Conservation (phyloP, 352 stramenopile species). For the Plasmopara viticola region DNA sequence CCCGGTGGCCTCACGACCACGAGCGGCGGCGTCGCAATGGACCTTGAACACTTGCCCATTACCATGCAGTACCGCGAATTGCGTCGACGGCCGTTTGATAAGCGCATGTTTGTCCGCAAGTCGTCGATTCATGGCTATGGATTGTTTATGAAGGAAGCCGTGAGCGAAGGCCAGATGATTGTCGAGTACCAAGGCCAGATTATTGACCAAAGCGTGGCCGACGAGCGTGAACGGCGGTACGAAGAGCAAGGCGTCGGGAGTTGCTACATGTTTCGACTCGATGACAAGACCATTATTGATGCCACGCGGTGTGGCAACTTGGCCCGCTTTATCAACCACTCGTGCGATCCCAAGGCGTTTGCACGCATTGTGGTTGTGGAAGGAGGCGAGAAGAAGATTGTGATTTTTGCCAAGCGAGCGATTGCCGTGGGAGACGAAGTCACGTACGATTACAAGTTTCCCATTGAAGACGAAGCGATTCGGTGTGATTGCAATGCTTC, state of each 20-base stretch:
- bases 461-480: constrained; percentile 93
- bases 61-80: constrained; percentile 90
- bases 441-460: constrained; percentile 97
- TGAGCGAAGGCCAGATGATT: constrained; percentile 92
- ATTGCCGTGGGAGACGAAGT: constrained; percentile 92
- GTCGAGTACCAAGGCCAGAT: constrained; percentile 96
- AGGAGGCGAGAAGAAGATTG: constrained; percentile 92
- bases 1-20: constrained; percentile 5
- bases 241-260: constrained; percentile 90
- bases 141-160: constrained; percentile 91
- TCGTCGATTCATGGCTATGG: constrained; percentile 95
- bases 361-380: constrained; percentile 86
- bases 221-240: constrained; percentile 92
- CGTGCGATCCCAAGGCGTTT: constrained; percentile 91
- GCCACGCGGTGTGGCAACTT: constrained; percentile 90
- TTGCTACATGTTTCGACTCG: constrained; percentile 97
- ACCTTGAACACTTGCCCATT: constrained; percentile 75
- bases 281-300: constrained; percentile 93
- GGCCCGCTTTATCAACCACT: constrained; percentile 97
- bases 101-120: constrained; percentile 88
- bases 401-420: constrained; percentile 91
- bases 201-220: constrained; percentile 86
- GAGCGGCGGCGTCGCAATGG: constrained; percentile 49
- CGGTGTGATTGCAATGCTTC: constrained; percentile 89
- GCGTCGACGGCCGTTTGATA: constrained; percentile 84